Percentiles rank a stretch among this genome's conserved stretches.
These are phyloP conservation scores for Rhizopogon vesiculosus DNA, from an alignment of 768 basidiomycete genomes.

Conservation along the genomic window DNA sequence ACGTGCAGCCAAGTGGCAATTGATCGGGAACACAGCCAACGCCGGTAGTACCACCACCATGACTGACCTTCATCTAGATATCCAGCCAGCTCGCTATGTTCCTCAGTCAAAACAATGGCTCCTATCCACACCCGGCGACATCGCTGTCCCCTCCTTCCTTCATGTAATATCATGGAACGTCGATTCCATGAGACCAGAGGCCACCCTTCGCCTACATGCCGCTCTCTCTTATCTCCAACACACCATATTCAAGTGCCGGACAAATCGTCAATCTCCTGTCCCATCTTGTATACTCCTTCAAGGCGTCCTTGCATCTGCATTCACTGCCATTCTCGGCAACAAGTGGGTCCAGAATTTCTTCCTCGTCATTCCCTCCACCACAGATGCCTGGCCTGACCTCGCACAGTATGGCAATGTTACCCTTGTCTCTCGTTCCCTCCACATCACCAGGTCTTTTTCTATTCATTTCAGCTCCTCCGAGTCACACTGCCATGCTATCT, in stretches of 20 bases:
- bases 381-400: slow-evolving; percentile 42
- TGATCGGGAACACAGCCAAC: no score
- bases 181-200: slow-evolving; percentile 33
- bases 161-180: slow-evolving; percentile 64
- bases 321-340: slow-evolving; percentile 42
- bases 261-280: slow-evolving; percentile 35
- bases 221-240: slow-evolving; percentile 47
- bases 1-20: no score
- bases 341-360: slow-evolving; percentile 56
- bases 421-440: slow-evolving; percentile 47
- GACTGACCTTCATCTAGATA: not conserved
- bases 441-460: slow-evolving; percentile 36
- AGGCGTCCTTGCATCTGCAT: slow-evolving; percentile 45
- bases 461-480: slow-evolving; percentile 41
- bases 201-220: slow-evolving; percentile 34
- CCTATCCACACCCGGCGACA: not conserved
- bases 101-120: not conserved
- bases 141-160: slow-evolving; percentile 28
- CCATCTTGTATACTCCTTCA: slow-evolving; percentile 62
- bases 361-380: slow-evolving; percentile 42
- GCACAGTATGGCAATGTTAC: slow-evolving; percentile 56
- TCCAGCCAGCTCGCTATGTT: not conserved
- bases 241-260: slow-evolving; percentile 38
- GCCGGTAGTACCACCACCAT: not conserved
- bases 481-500: slow-evolving; percentile 45